These are phyloP conservation scores for Backusella psychrophila DNA, from an alignment of 192 early-diverging fungal species.

Conservation along the genomic window DNA sequence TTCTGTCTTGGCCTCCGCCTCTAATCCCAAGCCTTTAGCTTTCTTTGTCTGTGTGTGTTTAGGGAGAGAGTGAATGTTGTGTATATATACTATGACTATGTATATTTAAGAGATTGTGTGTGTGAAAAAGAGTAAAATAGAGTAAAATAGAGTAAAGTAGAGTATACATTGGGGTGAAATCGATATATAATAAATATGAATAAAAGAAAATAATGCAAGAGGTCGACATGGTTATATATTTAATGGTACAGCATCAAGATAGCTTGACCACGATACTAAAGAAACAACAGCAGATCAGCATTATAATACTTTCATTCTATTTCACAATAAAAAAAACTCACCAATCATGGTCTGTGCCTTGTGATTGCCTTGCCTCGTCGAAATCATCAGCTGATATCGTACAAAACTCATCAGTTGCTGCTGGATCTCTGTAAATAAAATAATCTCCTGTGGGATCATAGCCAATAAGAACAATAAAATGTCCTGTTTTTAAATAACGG, in stretches of 20 bases:
- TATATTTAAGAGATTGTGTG: background rate
- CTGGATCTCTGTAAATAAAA: constrained; percentile 88
- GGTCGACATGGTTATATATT: background rate
- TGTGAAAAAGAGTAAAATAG: background rate
- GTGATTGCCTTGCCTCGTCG: constrained; percentile 63
- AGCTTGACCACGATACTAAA: constrained; percentile 18
- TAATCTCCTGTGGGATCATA: constrained; percentile 77
- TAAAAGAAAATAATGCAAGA: background rate
- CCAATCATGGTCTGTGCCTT: constrained; percentile 86
- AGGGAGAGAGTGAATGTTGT: background rate
- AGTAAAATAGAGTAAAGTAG: no score
- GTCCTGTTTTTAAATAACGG: constrained; percentile 52
- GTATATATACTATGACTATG: background rate
- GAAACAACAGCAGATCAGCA: constrained; percentile 5
- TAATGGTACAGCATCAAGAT: background rate
- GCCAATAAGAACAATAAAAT: constrained; percentile 85
- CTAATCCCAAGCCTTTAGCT: background rate
- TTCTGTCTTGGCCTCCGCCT: constrained; percentile 2
- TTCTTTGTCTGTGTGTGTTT: background rate
- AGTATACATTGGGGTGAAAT: background rate
- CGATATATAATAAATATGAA: background rate
- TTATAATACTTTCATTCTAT: constrained; percentile 1
- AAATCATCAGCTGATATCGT: constrained; percentile 59
- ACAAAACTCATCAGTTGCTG: constrained; percentile 69
- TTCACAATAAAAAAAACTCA: constrained; percentile 6